Evolutionary conservation across 192 early-diverging fungal genomes (phyloP).

Genomic region (Physocladia obscura): DNA sequence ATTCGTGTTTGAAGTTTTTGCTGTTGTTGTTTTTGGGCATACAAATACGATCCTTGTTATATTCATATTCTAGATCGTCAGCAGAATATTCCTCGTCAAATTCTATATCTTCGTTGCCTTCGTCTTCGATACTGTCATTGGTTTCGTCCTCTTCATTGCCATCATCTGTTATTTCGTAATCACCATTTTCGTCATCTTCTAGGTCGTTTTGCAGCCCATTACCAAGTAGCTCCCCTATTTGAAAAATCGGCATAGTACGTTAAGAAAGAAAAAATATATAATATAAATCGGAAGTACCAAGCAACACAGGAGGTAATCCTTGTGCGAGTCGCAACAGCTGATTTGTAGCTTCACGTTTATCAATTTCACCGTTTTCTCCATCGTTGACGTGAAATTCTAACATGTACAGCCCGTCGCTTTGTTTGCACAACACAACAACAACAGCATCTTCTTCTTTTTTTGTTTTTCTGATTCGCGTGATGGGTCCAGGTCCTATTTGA

Average conservation of each 20-base stretch:
- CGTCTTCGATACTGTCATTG: slow-evolving; percentile 5
- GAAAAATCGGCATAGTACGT: no score
- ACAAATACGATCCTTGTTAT: no score
- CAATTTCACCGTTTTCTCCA: not conserved
- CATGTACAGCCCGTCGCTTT: slow-evolving; percentile 58
- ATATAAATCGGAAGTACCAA: no score
- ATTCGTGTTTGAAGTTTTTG: no score
- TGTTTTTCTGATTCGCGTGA: slow-evolving; percentile 39
- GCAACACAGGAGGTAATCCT: slow-evolving; percentile 13
- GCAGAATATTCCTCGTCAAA: not conserved
- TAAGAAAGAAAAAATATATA: no score
- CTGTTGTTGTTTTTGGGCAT: no score
- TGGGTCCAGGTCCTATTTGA: slow-evolving; percentile 50
- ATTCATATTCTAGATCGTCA: no score
- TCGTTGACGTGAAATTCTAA: slow-evolving; percentile 53
- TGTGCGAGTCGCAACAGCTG: slow-evolving; percentile 9
- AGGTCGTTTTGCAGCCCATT: slow-evolving; percentile 13
- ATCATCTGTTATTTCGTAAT: slow-evolving; percentile 1
- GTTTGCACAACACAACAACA: slow-evolving; percentile 55
- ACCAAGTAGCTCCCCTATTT: not conserved
- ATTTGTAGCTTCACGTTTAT: slow-evolving; percentile 17
- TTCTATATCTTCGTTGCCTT: slow-evolving; percentile 8
- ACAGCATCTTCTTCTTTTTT: slow-evolving; percentile 47
- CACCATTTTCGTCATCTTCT: slow-evolving; percentile 11
- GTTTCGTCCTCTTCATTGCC: not conserved